Evolutionary conservation across 148 eudicot species (phyloP), one percentile per base, ranked within the genome.

Genomic region (Amaranthus palmeri): DNA sequence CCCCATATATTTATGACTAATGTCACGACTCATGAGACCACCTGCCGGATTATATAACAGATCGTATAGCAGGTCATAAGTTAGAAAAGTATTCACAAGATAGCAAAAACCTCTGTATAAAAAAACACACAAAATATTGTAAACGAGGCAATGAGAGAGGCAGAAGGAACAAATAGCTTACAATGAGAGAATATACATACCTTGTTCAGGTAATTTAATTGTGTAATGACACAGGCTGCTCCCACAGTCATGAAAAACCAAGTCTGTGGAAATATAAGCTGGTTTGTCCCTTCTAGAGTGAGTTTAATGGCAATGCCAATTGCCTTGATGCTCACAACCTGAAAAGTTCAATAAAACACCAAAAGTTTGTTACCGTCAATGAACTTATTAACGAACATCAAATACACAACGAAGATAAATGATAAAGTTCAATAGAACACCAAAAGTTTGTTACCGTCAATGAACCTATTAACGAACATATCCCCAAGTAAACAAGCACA

Each of bases 281-380:
- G 98, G 78, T 83, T 93, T 72, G 78, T 83, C 25, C 98, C 98
- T 65, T 86, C 91, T 56, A 93, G 63, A 43, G 98, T 93, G 42
- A 93, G 92, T 82, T 93, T 87, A 73, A 93, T 79, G 41, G 96
- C 92, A 72, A 91, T 93, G 72, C 98, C 98, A 70, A 93, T 85
- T n/a, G 98, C 98, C 85, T 93, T 93, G 79, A 91, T 86, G 85
- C 98, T 91, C 61, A 93, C 88, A 64, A 93, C 97, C 98, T 93
- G 80, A 72, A 79, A 61, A 68, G 46, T 18, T 41, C 41, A 43
- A 62, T 25, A 11, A 15, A 52, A 61, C 52, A 69, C 54, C 70
- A 54, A 74, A 72, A 61, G 3, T 0, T 13, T 61, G 70, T 65
- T 88, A 92, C 96, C 85, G 95, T 85, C 67, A 93, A 78, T 51